Evolutionary conservation across 129 eudicot genomes (phyloP), one percentile per base, ranked within the genome.

Genomic region (Apium graveolens): DNA sequence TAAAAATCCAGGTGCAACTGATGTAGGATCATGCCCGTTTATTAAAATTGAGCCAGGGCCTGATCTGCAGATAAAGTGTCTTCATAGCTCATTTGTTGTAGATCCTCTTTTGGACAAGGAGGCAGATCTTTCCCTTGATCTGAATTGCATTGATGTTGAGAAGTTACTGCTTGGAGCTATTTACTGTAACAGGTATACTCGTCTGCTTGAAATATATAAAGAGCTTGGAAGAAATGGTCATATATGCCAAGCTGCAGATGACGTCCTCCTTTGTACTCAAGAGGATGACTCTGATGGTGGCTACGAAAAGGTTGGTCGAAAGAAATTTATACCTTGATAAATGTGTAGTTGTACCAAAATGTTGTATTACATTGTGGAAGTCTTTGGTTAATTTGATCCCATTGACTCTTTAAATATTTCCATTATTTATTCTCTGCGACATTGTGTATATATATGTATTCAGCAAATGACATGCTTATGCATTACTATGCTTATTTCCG

Each of bases 131-230:
- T 83, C 84, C 71, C 90, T 96, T 73, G 90, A 91, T 79, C 92
- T 87, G 79, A 89, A 91, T 82, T 90, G 95, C 82, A 96, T 96
- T 78, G 99, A 96, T 84, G 96, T 96, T 80, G 99, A 96, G 89
- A 86, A 87, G 79, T 84, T 96, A 82, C 85, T 95, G 48, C 90
- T 95, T 32, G 85, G 88, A 81, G 97, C 96, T 78, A 92, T 96
- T 80, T 82, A 89, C 60, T 92, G 97, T 81, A 90, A 90, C 74
- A 86, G 91, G 78, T 96, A 88, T 84, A 96, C 99, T 34, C 97
- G 97, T 48, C 82, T 96, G 84, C 92, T 96, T 82, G 97, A 96
- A 84, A 90, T 92, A 32, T 86, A 84, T 83, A 89, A 85, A 81
- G 97, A 92, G 79, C 86, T 96, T 80, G 89, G 85, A 78, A 87